phyloP scores from a whole-genome alignment of 2,329 filamentous ascomycete genomes.

The Bisporella sp. region DNA sequence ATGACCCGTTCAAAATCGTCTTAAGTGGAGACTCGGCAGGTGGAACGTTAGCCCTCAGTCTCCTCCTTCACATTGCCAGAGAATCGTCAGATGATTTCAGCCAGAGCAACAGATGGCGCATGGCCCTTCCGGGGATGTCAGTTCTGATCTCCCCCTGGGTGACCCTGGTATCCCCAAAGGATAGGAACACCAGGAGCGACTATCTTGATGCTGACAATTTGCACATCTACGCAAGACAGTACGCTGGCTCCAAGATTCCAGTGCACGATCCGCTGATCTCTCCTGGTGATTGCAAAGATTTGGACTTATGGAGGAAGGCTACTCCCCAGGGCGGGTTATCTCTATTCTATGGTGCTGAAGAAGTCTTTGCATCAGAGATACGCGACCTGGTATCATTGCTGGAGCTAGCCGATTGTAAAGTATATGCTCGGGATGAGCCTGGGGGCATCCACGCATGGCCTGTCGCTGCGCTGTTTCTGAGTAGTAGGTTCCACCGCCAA shows the following conservation, averaged over 20 bases:
- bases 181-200: conserved; percentile 65
- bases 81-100: not conserved
- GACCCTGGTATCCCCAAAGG: conserved; percentile 60
- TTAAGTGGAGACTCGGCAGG: conserved; percentile 77
- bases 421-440: conserved; percentile 43
- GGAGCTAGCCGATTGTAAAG: conserved; percentile 42
- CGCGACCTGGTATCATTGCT: conserved; percentile 50
- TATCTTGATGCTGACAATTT: conserved; percentile 64
- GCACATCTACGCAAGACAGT: conserved; percentile 63
- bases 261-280: conserved; percentile 54
- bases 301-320: conserved; percentile 58
- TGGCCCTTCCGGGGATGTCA: conserved; percentile 47
- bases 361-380: conserved; percentile 70
- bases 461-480: conserved; percentile 54
- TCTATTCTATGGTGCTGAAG: conserved; percentile 67
- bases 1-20: conserved; percentile 53
- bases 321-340: conserved; percentile 61
- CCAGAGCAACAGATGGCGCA: conserved; percentile 1
- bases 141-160: conserved; percentile 77
- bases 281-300: conserved; percentile 62
- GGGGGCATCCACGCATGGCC: conserved; percentile 79
- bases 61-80: conserved; percentile 58
- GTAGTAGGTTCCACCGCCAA: conserved; percentile 21
- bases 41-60: conserved; percentile 63
- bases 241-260: conserved; percentile 47